phyloP scores from a whole-genome alignment of 148 eudicot genomes.

The Gaultheria prostrata region DNA sequence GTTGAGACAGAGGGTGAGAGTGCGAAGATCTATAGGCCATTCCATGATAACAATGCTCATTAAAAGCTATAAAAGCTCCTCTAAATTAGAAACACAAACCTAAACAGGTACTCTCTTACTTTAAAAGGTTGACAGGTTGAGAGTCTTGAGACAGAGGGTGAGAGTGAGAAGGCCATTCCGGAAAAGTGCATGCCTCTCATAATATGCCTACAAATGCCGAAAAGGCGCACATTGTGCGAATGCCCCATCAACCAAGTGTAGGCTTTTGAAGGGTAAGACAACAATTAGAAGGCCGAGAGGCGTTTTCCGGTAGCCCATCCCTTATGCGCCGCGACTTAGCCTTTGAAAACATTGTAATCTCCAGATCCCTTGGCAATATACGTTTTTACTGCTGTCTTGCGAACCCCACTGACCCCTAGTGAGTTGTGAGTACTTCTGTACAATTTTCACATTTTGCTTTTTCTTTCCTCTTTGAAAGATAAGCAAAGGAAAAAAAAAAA shows the following conservation, averaged over 20 bases:
- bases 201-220: not conserved
- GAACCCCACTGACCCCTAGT: not conserved
- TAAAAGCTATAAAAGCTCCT: not conserved
- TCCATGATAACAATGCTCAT: not conserved
- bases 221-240: not conserved
- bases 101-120: no score
- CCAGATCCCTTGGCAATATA: not conserved
- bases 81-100: not conserved
- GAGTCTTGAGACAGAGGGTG: no score
- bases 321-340: not conserved
- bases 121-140: no score
- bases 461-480: not conserved
- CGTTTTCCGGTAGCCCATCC: not conserved
- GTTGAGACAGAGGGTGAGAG: no score
- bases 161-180: not conserved
- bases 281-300: not conserved
- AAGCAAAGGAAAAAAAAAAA: not conserved
- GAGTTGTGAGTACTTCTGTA: not conserved
- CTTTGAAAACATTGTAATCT: not conserved
- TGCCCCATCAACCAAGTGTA: not conserved
- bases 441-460: not conserved
- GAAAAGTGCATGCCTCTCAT: not conserved
- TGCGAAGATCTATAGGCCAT: not conserved
- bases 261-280: not conserved
- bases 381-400: not conserved